Percentiles rank a stretch among this genome's conserved stretches.
phyloP scores from a whole-genome alignment of 192 early-diverging fungal species.

The Coemansia sp. region DNA sequence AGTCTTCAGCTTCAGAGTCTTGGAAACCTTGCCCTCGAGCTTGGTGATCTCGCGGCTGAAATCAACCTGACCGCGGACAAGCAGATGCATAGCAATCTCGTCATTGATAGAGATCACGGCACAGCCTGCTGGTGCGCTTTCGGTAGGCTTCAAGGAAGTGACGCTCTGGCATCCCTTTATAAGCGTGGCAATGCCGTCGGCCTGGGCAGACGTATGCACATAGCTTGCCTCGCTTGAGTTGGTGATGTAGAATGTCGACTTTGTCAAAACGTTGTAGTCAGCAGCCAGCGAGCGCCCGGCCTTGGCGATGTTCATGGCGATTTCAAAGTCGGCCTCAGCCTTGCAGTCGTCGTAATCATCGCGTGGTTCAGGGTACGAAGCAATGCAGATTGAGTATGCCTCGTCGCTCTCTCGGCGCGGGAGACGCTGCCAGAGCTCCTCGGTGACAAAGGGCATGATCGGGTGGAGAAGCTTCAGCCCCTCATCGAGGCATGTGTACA shows the following conservation, averaged over 20 bases:
- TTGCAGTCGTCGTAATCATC: conserved; percentile 59
- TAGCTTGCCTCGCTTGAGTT: conserved; percentile 45
- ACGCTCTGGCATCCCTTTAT: conserved; percentile 73
- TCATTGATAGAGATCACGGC: conserved; percentile 70
- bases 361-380: conserved; percentile 50
- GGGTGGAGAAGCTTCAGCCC: conserved; percentile 93
- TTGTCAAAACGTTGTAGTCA: conserved; percentile 68
- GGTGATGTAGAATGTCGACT: conserved; percentile 62
- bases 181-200: conserved; percentile 66
- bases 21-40: conserved; percentile 72
- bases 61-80: conserved; percentile 79
- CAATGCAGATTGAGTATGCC: conserved; percentile 68
- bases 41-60: conserved; percentile 83
- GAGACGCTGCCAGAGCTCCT: conserved; percentile 97
- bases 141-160: conserved; percentile 56
- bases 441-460: conserved; percentile 99
- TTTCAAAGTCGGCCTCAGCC: conserved; percentile 79
- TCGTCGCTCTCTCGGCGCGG: conserved; percentile 68
- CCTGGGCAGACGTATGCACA: conserved; percentile 60
- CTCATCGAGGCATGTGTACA: conserved; percentile 93
- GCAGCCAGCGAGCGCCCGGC: conserved; percentile 75
- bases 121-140: conserved; percentile 75
- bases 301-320: conserved; percentile 73
- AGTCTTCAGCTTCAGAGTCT: conserved; percentile 62
- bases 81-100: conserved; percentile 69